Base-by-base conservation (phyloP, 225 moss, liverwort and hornwort species). In the Rhytidiadelphus loreus region DNA sequence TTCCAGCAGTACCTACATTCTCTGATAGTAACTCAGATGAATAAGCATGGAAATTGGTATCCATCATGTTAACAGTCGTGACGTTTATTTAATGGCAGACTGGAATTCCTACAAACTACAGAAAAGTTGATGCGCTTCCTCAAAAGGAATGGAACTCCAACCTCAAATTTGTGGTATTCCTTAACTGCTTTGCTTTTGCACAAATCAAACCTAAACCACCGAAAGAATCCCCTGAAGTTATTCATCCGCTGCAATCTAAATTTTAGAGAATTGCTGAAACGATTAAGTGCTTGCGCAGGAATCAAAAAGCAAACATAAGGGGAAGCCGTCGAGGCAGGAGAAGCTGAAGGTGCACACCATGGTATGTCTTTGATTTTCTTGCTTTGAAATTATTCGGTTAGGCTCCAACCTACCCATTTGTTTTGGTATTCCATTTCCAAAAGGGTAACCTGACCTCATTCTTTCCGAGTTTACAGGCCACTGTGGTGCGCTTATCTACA, bases 41-140 rank as follows among this genome's bases (percentile, higher is more conserved):
- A 60, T 60, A 83, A 41, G 61, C 77, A 84, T 76, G 66, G 56
- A 58, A 74, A 46, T 76, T 81, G 74, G n/a, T 75, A 39, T 57
- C 74, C 23, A 82, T 32, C 37, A 66, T 57, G 57, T 23, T 76
- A 64, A 87, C 58, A 77, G 7, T 72, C 23, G 82, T 87, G 69
- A 76, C 30, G 41, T 81, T 82, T 74, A 32, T 89, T 56, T 66
- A 32, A 69, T 89, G 77, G 41, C 89, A 92, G 93, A 90, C 90
- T 80, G 93, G 93, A 76, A 87, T 87, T 83, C 89, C 92, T 37
- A 92, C 92, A 74, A 93, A 92, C 86, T 93, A 86, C 58, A 93
- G 61, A 85, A 93, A 90, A 89, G 63, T 24, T 30, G 85, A 90
- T 53, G 74, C 87, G 16, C 69, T 77, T 82, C 53, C 73, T 85